Evolutionary conservation across 148 eudicot species (phyloP), one percentile per base, ranked within the genome.

Genomic region (Camellia lanceoleosa): DNA sequence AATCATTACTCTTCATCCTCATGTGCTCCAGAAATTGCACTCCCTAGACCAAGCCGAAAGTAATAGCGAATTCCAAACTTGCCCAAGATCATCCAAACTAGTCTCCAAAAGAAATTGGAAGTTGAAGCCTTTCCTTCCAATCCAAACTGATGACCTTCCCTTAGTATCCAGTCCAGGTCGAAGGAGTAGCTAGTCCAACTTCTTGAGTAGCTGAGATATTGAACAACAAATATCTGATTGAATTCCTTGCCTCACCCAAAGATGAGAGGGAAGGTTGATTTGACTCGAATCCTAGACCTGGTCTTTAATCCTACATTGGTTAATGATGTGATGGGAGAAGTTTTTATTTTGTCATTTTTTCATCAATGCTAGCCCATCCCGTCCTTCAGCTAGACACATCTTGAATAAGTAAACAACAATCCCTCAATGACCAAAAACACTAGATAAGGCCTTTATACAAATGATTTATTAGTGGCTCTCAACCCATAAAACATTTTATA

Each of bases 341-440:
- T 62, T 62, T 62, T 62, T 62, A 20, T 62, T 62, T 62, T 62
- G 4, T 62, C 66, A 62, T 62, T 62, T 62, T 62, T 62, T 62
- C 66, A 62, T 62, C 66, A 19, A 62, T 62, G 66, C 4, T 62
- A 23, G 30, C 66, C 66, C 15, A 58, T 13, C 3, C 61, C 1
- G 38, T 30, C 38, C 38, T 30, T 30, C 38, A 30, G 38, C 38
- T 30, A 30, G 38, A 30, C 38, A 30, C 38, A 30, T 30, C 38
- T 30, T 1, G 38, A 30, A 30, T 30, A 30, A 30, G 38, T 30
- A 30, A 30, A 30, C 38, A 30, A 30, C 38, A 30, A 30, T 30
- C 38, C 38, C 38, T 30, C 38, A 67, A 67, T 13, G 70, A 41
- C 18, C n/a, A 41, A 18, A 42, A 67, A 41, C 70, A 67, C 47